Evolutionary conservation across 305 asterid species (phyloP), one percentile per base, ranked within the genome.

Genomic region (Fraxinus floribunda): DNA sequence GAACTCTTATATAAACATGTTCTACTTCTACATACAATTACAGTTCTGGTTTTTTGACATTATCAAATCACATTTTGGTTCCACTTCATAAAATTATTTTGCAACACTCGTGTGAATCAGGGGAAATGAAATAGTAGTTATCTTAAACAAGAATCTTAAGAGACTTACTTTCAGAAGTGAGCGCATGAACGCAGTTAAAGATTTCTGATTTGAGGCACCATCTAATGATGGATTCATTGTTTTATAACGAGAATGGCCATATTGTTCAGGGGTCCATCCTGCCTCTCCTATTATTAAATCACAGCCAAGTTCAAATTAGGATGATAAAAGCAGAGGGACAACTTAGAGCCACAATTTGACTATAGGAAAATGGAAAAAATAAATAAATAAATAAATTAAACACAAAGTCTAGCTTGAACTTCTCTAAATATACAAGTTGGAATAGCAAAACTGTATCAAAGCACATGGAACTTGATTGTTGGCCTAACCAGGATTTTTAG

Each of bases 261-360:
- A 96, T 82, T 94, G 97, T 83, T 96, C 99, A 79, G 97, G 89
- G 72, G 94, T 94, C 98, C 97, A 96, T 62, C 99, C 99, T 74
- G 99, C 99, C 87, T 94, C 98, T 80, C 93, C 99, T 94, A 82
- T 86, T 74, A 75, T 72, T 77, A 87, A 70, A 83, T 84, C 81
- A 78, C 38, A 77, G 80, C 39, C 68, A 88, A 88, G 80, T 84
- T 71, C 83, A 87, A 83, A 86, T 82, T 83, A 81, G 79, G 85
- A 84, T 71, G 22, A 7, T 39, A 34, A 46, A 81, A 41, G 44
- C 13, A 24, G 41, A 36, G 64, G 76, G 64, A 74, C 80, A 62
- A 29, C 80, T 79, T 29, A 81, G 39, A 52, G 46, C 16, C 36
- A 76, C 80, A 72, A 71, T 10, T 13, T 24, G 66, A 44, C 70